A percentile compares a stretch with the other conserved stretches of the same genome.
Evolutionary conservation across 208 protist genomes (phyloP).

Genomic region (Trypanosomatidae sp.): DNA sequence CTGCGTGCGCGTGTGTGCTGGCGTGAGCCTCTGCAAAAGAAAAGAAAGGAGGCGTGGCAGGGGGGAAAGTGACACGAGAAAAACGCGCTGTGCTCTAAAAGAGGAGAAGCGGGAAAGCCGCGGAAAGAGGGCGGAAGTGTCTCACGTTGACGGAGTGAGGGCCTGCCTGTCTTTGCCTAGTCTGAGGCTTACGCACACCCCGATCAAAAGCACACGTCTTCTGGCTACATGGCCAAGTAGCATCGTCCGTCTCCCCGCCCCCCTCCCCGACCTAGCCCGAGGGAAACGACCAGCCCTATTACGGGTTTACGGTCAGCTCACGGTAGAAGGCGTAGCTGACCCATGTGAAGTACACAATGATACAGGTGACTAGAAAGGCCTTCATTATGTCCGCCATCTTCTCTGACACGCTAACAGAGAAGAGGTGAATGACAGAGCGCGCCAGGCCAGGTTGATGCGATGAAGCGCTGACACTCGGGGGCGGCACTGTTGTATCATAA

Average conservation of each 20-base stretch:
- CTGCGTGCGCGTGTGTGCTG: background rate
- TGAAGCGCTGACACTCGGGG: background rate
- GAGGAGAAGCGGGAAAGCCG: background rate
- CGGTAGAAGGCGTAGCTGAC: conserved; percentile 73
- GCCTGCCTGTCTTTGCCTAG: background rate
- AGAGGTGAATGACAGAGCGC: background rate
- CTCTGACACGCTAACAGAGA: background rate
- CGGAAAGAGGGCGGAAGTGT: too few species aligned
- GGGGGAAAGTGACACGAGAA: background rate
- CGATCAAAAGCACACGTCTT: background rate
- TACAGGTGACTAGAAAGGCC: conserved; percentile 63
- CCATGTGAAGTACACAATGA: conserved; percentile 77
- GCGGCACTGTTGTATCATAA: background rate
- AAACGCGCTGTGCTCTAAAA: background rate
- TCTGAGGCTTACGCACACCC: background rate
- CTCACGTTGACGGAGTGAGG: background rate
- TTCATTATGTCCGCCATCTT: conserved; percentile 41
- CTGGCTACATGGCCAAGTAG: background rate
- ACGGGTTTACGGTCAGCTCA: conserved; percentile 21
- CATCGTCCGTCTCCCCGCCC: background rate
- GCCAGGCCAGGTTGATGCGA: background rate
- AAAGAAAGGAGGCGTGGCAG: background rate
- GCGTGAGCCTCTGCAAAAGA: background rate
- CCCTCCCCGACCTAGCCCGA: too few species aligned
- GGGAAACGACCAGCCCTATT: background rate